A percentile compares a stretch with the other conserved stretches of the same genome.
These are phyloP conservation scores for Candida oleophila DNA, from an alignment of 805 yeast species.

Conservation along the genomic window DNA sequence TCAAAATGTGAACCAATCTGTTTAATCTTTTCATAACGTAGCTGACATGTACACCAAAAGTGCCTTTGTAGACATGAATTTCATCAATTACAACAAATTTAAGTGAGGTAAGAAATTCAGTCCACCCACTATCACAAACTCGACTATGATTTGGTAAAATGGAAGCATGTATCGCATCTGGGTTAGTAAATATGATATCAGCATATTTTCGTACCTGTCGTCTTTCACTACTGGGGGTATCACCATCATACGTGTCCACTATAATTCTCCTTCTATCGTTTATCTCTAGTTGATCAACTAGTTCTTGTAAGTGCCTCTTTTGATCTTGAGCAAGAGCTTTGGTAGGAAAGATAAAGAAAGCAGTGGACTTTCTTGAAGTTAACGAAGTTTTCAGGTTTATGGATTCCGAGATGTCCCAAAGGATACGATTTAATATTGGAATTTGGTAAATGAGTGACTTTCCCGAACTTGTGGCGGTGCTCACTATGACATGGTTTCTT, in stretches of 20 bases:
- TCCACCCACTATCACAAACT: slow-evolving; percentile 49
- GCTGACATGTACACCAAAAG: slow-evolving; percentile 92
- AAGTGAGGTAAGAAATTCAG: slow-evolving; percentile 59
- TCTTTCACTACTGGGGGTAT: slow-evolving; percentile 65
- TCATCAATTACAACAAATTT: slow-evolving; percentile 80
- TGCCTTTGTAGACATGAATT: slow-evolving; percentile 83
- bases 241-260: slow-evolving; percentile 91
- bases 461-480: slow-evolving; percentile 97
- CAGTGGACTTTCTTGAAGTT: slow-evolving; percentile 45
- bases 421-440: slow-evolving; percentile 61
- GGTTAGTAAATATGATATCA: slow-evolving; percentile 86
- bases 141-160: slow-evolving; percentile 73
- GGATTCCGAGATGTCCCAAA: slow-evolving; percentile 36
- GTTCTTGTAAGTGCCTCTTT: slow-evolving; percentile 67
- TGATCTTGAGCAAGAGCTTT: slow-evolving; percentile 98
- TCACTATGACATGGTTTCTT: slow-evolving; percentile 67
- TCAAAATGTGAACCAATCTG: slow-evolving; percentile 53
- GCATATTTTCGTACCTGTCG: slow-evolving; percentile 57
- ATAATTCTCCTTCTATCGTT: slow-evolving; percentile 39
- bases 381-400: slow-evolving; percentile 11
- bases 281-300: slow-evolving; percentile 49
- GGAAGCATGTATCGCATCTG: slow-evolving; percentile 87
- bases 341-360: slow-evolving; percentile 91
- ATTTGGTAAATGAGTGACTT: slow-evolving; percentile 90
- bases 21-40: slow-evolving; percentile 77